These are phyloP conservation scores for Salvia hispanica DNA, from an alignment of 257 asterid species.

Conservation along the genomic window DNA sequence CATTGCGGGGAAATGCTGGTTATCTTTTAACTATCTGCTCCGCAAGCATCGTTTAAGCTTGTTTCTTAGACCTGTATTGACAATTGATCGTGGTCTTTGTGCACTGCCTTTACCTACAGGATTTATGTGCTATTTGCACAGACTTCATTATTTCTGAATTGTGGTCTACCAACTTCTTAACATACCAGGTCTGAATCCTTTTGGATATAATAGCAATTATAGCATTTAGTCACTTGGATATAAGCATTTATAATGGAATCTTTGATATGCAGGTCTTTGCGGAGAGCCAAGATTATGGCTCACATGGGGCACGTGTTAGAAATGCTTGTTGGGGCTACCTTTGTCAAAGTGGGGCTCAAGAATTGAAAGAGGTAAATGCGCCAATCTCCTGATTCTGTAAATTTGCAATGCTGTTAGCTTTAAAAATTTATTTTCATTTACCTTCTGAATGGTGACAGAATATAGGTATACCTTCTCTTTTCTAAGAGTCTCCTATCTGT, in stretches of 20 bases:
- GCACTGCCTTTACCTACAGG: conserved; percentile 56
- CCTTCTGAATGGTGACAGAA: conserved; percentile 26
- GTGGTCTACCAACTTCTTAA: conserved; percentile 94
- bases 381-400: conserved; percentile 2
- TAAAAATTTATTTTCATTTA: conserved; percentile 5
- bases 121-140: conserved; percentile 89
- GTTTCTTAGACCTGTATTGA: too few relatives aligned
- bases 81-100: neutral
- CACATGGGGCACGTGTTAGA: conserved; percentile 94
- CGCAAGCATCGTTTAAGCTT: too few relatives aligned
- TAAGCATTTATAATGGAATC: conserved; percentile 23
- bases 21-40: too few relatives aligned
- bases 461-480: conserved; percentile 16
- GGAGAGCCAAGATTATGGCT: conserved; percentile 96
- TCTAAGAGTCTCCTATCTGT: conserved; percentile 31
- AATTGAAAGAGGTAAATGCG: conserved; percentile 74
- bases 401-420: conserved; percentile 15
- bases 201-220: conserved; percentile 9
- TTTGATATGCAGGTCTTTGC: conserved; percentile 73
- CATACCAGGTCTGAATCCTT: conserved; percentile 72
- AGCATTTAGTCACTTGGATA: conserved; percentile 1
- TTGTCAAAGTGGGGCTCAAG: conserved; percentile 94
- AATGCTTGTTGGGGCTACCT: conserved; percentile 99
- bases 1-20: too few relatives aligned
- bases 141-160: conserved; percentile 89